Base-by-base conservation (phyloP, 495 filamentous ascomycete genomes). In the Physcia stellaris region DNA sequence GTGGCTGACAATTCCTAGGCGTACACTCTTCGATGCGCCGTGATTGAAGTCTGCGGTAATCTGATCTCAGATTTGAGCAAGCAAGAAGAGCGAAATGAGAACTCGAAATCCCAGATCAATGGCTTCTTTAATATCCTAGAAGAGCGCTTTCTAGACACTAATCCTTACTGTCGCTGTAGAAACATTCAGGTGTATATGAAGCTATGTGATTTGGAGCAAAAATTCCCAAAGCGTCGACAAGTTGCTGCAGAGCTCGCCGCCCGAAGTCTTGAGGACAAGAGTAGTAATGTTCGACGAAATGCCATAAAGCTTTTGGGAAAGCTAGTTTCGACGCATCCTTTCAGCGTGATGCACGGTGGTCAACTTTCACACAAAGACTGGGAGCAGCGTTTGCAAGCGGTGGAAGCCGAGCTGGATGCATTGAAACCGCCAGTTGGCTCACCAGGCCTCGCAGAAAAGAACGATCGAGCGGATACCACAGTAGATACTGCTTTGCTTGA, bases 11-110 rank as follows among this genome's bases (percentile, higher is more conserved):
- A 1, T 30, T 12, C 6, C 43, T n/a, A 86, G 79, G 92, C 92
- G 16, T 93, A 96, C 56, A 87, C 86, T 12, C 73, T 99, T 15
- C 77, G 90, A 19, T 94, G 82, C 50, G 83, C 90, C 18, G 70
- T 99, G 21, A 86, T 99, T 39, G 90, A 99, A 54, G 85, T 96
- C n/a, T 94, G 85, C 56, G 92, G 90, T n/a, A 96, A 96, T 60
- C 72, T 99, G 48, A 80, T 96, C 38, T 70, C 77, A 11, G 80
- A 95, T 54, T 71, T 99, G 10, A 93, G 77, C 57, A 88, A 83
- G 52, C 80, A 88, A 44, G 84, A 87, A 60, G 88, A 96, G 52
- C 69, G 80, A 27, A 80, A 77, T 47, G 88, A 94, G 44, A 86
- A 87, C 51, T 79, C 84, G 63, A 92, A 95, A 57, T 79, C 75